Evolutionary conservation across 768 basidiomycete species (phyloP).

Genomic region (Solioccasus polychromus): DNA sequence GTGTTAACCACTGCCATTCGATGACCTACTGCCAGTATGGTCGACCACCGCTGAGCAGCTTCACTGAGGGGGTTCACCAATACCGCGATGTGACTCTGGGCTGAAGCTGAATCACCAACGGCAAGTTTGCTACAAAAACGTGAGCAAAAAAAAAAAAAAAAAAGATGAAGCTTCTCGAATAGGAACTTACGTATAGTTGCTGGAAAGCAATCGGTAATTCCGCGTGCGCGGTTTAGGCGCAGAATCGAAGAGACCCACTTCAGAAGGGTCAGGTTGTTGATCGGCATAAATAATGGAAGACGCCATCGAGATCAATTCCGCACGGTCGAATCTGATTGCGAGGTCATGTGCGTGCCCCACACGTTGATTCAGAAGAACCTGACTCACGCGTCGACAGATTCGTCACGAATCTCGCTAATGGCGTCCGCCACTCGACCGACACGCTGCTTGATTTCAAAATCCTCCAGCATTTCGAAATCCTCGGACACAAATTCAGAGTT

Average conservation of each 20-base stretch:
- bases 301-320: constrained; percentile 60
- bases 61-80: constrained; percentile 86
- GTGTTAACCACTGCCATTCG: not conserved
- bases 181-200: constrained; percentile 59
- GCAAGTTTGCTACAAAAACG: constrained; percentile 53
- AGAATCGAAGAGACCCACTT: constrained; percentile 68
- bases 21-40: constrained; percentile 62
- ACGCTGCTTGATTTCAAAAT: constrained; percentile 73
- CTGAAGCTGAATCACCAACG: constrained; percentile 63
- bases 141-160: not conserved
- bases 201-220: constrained; percentile 58
- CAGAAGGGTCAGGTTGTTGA: constrained; percentile 70
- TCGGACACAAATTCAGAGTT: constrained; percentile 55
- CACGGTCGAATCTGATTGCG: constrained; percentile 45
- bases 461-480: constrained; percentile 72
- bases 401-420: constrained; percentile 50
- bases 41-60: constrained; percentile 81
- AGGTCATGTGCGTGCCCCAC: not conserved
- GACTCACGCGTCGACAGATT: constrained; percentile 43
- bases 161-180: not conserved
- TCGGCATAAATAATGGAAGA: constrained; percentile 72
- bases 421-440: constrained; percentile 67
- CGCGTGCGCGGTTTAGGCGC: constrained; percentile 56
- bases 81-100: constrained; percentile 67
- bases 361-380: constrained; percentile 1